Evolutionary conservation across 768 basidiomycete species (phyloP), one percentile per base, ranked within the genome.

Genomic region (Phlebiopsis flavidoalba): DNA sequence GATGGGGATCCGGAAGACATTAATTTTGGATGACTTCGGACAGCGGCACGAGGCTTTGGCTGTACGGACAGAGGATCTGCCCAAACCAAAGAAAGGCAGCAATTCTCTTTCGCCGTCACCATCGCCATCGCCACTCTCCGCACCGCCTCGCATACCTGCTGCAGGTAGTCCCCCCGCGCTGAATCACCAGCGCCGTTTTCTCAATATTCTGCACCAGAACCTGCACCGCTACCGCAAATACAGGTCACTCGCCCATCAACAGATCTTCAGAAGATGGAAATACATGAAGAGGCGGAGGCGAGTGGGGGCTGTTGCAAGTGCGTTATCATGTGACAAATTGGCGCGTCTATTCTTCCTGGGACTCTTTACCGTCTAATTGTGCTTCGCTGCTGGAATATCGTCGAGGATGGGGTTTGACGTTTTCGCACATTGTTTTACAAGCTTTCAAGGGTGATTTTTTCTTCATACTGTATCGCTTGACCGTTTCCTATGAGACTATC

Each of bases 231-330:
- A 59, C 48, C 45, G 51, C 35, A 45, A 52, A 57, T 58, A 53
- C 61, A 48, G 55, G 62, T 46, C 40, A 62, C 50, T 36, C 61
- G 45, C 55, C 60, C 46, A 24, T 66, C 59, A 58, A 69, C 68
- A 36, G 67, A 74, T 45, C 71, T 73, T 33, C 63, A 53, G 40
- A 70, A 73, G 55, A 63, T 47, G 7, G 51, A 66, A 49, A 51
- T 55, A 10, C 64, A 69, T 43, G 74, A 75, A 11, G 82, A 85
- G 36, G 83, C 86, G 7, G 80, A 79, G 14, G 70, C 67, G 1
- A 77, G 72, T 35, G 81, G 77, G 33, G 85, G 87, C 43, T 92
- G 91, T 70, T 93, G 91, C 79, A 89, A 87, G 74, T 93, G 91
- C 74, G 75, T 89, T 66, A 80, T 93, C 71, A 93, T 93, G 91